A percentile compares a stretch with the other conserved stretches of the same genome.
Evolutionary conservation across 2,329 filamentous ascomycete species (phyloP).

Genomic region (Tolypocladium cylindrosporum): DNA sequence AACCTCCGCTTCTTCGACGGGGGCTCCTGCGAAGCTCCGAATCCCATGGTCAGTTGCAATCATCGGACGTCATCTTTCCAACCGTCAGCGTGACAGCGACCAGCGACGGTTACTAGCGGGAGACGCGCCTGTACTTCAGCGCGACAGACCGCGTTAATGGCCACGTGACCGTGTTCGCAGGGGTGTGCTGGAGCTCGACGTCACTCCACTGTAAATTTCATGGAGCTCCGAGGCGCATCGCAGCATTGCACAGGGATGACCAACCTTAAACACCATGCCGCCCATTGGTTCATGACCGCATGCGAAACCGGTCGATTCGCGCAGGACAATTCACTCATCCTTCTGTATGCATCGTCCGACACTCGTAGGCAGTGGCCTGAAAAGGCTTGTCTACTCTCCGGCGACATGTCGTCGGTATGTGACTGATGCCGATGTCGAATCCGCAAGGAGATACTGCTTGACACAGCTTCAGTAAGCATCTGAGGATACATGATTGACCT

Average conservation of each 20-base stretch:
- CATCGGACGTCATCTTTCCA: background rate
- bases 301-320: background rate
- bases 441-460: slow-evolving; percentile 44
- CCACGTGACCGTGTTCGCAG: slow-evolving; percentile 28
- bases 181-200: slow-evolving; percentile 8
- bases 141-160: slow-evolving; percentile 25
- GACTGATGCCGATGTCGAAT: slow-evolving; percentile 40
- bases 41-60: slow-evolving; percentile 24
- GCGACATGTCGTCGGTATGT: slow-evolving; percentile 29
- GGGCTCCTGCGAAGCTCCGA: slow-evolving; percentile 27
- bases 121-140: slow-evolving; percentile 25
- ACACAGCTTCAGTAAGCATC: slow-evolving; percentile 37
- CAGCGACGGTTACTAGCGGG: slow-evolving; percentile 3
- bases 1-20: slow-evolving; percentile 34
- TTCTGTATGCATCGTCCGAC: slow-evolving; percentile 29
- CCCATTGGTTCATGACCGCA: slow-evolving; percentile 6
- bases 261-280: slow-evolving; percentile 7
- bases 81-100: background rate
- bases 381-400: slow-evolving; percentile 19
- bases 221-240: background rate
- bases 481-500: background rate
- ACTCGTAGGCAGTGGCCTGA: slow-evolving; percentile 26
- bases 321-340: background rate
- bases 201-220: slow-evolving; percentile 10
- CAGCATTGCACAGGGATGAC: slow-evolving; percentile 1